Base-by-base conservation (phyloP, 441 rosid species). In the Erodium trifolium region DNA sequence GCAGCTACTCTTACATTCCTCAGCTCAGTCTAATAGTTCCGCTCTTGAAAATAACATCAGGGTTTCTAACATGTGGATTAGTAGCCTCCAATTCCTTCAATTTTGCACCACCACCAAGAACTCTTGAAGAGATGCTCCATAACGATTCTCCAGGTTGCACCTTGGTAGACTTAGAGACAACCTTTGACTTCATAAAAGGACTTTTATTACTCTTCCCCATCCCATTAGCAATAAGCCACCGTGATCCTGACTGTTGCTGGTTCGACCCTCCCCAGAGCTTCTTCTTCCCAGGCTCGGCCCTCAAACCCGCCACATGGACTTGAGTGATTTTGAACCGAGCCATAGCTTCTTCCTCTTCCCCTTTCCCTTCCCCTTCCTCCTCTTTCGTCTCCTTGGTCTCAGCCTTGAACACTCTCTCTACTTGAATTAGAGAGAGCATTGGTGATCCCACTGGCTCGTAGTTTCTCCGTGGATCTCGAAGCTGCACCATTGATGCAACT, bases 381-480 rank as follows among this genome's bases (percentile, higher is more conserved):
- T 83, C 89, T 74, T 83, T 86, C n/a, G 49, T 37, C 49, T 34
- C 27, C 73, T 75, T 72, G 7, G 43, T 69, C 73, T 23, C 27
- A 23, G 27, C 27, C 27, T 23, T 23, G 27, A 88, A 93, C 53
- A 93, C 89, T 80, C 98, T 86, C 82, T 93, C 97, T 3, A 93
- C 98, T 78, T 91, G 99, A 79, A 89, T 80, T 35, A 93, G 95
- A 63, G 97, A 83, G 73, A 93, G 96, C 96, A 93, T 93, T 34
- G 99, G 97, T 10, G 93, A 83, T 65, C 99, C 99, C 31, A 93
- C 99, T 6, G 93, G 88, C 68, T 93, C 97, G 65, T 89, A 85
- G 80, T 91, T 82, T 68, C 98, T 82, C 18, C 86, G 23, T 60
- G 97, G 96, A 84, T 91, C 97, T 13, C 75, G 88, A 11, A 93